phyloP scores from a whole-genome alignment of 805 yeast genomes.

The Saccharomycopsis malanga region DNA sequence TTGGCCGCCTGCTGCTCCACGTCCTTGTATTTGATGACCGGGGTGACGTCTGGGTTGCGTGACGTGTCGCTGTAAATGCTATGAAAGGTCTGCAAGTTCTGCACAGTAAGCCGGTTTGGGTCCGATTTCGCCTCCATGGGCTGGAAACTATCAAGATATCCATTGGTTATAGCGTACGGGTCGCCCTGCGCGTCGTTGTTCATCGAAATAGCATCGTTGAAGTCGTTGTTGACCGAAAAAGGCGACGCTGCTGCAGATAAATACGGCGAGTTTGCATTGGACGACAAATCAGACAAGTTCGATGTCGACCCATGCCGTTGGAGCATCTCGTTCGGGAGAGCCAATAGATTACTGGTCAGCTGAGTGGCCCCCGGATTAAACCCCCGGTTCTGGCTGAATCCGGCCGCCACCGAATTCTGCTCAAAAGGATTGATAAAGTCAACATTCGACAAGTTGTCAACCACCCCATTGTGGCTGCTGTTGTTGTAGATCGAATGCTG shows the following conservation, averaged over 20 bases:
- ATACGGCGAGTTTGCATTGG: slow-evolving; percentile 13
- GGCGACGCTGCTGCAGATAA: slow-evolving; percentile 16
- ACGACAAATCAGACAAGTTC: slow-evolving; percentile 16
- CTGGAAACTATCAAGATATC: background rate
- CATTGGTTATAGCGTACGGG: background rate
- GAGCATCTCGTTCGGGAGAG: background rate
- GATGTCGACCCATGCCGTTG: slow-evolving; percentile 10
- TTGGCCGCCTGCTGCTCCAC: slow-evolving; percentile 34
- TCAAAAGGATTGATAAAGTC: slow-evolving; percentile 17
- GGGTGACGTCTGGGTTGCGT: background rate
- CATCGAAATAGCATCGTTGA: slow-evolving; percentile 9
- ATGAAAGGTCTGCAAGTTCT: slow-evolving; percentile 13
- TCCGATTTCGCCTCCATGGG: background rate
- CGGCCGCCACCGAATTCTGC: background rate
- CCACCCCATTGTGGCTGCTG: slow-evolving; percentile 6
- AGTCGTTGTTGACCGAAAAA: slow-evolving; percentile 10
- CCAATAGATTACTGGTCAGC: background rate
- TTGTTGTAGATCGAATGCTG: slow-evolving; percentile 8
- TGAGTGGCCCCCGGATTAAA: background rate
- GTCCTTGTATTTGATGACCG: slow-evolving; percentile 10
- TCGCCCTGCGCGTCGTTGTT: slow-evolving; percentile 1
- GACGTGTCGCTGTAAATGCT: background rate
- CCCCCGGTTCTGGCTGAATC: background rate
- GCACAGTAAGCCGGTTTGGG: slow-evolving; percentile 3
- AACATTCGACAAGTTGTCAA: background rate